A percentile compares a stretch with the other conserved stretches of the same genome.
phyloP scores from a whole-genome alignment of 2,329 filamentous ascomycete species.

The Cladosporium sp. region DNA sequence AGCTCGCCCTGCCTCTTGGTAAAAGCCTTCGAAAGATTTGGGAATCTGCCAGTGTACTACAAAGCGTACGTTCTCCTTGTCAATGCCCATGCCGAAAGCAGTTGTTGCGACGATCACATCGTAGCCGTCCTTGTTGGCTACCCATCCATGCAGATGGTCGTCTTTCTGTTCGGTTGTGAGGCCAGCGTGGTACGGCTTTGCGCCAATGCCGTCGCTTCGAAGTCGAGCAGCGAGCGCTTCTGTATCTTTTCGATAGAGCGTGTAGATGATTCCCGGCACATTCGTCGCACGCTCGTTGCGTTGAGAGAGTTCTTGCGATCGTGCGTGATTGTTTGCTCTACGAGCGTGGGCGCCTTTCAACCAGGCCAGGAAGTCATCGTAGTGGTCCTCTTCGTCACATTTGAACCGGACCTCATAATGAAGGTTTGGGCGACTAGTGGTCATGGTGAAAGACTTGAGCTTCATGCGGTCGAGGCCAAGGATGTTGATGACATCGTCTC shows the following conservation, averaged over 20 bases:
- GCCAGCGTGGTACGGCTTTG: constrained; percentile 69
- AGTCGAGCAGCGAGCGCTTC: constrained; percentile 65
- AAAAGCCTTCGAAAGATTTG: constrained; percentile 93
- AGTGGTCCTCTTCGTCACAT: constrained; percentile 68
- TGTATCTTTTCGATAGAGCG: constrained; percentile 69
- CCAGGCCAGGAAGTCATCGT: constrained; percentile 72
- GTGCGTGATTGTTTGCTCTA: constrained; percentile 53
- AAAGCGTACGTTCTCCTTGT: constrained; percentile 91
- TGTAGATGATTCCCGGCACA: constrained; percentile 77
- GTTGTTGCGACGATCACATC: constrained; percentile 94
- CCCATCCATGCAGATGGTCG: constrained; percentile 67
- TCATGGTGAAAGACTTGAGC: constrained; percentile 74
- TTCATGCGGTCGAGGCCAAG: constrained; percentile 63
- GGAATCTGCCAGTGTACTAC: constrained; percentile 93
- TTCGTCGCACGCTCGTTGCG: constrained; percentile 53
- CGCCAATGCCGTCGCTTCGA: constrained; percentile 65
- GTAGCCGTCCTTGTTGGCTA: constrained; percentile 69
- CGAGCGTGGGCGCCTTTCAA: constrained; percentile 68
- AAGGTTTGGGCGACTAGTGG: constrained; percentile 77
- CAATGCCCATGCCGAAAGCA: constrained; percentile 96
- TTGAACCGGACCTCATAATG: constrained; percentile 89
- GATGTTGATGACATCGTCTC: constrained; percentile 75
- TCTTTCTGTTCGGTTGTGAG: constrained; percentile 64
- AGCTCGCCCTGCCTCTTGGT: constrained; percentile 90
- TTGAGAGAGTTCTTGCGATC: constrained; percentile 55